phyloP scores from a whole-genome alignment of 1,284 basidiomycete species.

The Golubevia pallescens region DNA sequence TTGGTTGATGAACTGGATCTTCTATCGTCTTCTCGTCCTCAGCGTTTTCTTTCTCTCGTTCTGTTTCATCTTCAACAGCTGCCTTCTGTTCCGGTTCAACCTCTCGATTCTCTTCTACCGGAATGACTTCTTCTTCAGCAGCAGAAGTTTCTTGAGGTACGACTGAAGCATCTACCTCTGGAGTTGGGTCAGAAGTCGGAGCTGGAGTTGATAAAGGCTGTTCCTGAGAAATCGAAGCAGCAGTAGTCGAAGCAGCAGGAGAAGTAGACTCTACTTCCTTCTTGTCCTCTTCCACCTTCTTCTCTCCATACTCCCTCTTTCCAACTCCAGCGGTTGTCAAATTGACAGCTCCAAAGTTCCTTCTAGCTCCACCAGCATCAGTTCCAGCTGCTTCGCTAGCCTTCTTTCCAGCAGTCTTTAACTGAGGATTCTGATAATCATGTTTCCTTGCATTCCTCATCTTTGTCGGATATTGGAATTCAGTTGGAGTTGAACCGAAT shows the following conservation, averaged over 20 bases:
- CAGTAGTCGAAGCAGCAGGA: constrained; percentile 11
- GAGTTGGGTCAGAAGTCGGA: neutral
- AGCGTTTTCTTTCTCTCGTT: neutral
- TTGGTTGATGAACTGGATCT: neutral
- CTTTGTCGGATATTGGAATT: constrained; percentile 43
- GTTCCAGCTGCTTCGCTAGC: constrained; percentile 47
- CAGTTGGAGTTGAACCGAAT: constrained; percentile 32
- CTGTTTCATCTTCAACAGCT: neutral
- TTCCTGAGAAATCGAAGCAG: neutral
- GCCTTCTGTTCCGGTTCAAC: neutral
- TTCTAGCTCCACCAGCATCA: constrained; percentile 33
- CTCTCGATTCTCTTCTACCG: neutral
- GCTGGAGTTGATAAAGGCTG: neutral
- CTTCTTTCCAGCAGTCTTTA: constrained; percentile 27
- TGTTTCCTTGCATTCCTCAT: constrained; percentile 48
- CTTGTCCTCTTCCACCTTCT: constrained; percentile 10
- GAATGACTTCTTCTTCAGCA: neutral
- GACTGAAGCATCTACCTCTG: neutral
- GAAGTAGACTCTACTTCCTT: neutral
- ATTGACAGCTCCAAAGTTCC: constrained; percentile 34
- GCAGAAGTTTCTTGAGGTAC: neutral
- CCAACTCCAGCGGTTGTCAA: neutral
- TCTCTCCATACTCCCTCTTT: neutral
- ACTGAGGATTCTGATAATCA: constrained; percentile 57
- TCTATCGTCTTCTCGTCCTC: constrained; percentile 1